Evolutionary conservation across 805 yeast species (phyloP), one percentile per base, ranked within the genome.

Genomic region (fission yeast (Schizosaccharomyces pombe)): DNA sequence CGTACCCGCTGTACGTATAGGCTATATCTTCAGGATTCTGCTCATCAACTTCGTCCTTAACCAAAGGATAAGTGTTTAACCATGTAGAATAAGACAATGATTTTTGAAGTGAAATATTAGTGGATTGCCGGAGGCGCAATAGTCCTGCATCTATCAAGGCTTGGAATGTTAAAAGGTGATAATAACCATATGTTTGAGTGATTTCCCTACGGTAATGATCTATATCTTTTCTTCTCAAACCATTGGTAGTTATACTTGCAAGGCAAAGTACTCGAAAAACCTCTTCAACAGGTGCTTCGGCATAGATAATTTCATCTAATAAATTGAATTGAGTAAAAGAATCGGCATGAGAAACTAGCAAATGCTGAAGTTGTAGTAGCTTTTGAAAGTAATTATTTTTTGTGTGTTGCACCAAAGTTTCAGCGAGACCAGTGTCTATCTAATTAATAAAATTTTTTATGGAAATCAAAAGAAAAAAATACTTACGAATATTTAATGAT

Each of bases 1-100:
- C 82, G 31, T 77, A 82, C 0, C 94, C 91, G 4, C 95, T 82
- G 57, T 82, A 77, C 0, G 85, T 78, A 62, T 79, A 82, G 0
- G 79, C 68, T 2, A 78, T 73, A 54, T 68, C 70, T 28, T 69
- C 68, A 32, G 78, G 76, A 54, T 70, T 65, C 43, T 64, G 59
- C 3, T 67, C 64, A 55, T 66, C 65, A n/a, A 62, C 64, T 37
- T 64, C 64, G 37, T 64, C 65, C 6, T 62, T 59, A 16, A 58
- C 58, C 43, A 60, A 61, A 47, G 56, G 55, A 51, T 68, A 57
- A 4, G 58, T 52, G 53, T 31, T 84, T 76, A 64, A 75, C 68
- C 60, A 32, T 16, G 28, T 26, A 11, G 28, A 12, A 32, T 49
- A 49, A 3, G 33, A 49, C 37, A 16, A 22, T 22, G 49, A 49